These are phyloP conservation scores for Chlamydomonas eustigma DNA, from an alignment of 139 green algal species.

Conservation along the genomic window DNA sequence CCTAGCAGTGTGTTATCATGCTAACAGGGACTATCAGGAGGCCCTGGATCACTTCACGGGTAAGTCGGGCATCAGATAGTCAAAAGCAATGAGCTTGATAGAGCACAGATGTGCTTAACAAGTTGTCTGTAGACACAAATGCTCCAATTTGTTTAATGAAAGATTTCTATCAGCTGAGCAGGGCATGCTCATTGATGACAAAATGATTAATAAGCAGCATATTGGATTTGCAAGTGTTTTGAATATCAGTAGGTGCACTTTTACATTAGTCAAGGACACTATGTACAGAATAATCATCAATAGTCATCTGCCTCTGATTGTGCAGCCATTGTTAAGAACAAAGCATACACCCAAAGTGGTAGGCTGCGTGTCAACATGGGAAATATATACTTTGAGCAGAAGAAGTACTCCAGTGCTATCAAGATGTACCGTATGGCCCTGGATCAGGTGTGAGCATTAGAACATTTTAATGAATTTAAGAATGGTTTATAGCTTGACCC, in stretches of 20 bases:
- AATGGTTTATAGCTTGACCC: too few relatives aligned
- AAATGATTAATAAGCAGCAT: too few relatives aligned
- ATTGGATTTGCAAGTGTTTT: neutral
- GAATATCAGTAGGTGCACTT: neutral
- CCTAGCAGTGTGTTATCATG: slow-evolving; percentile 50
- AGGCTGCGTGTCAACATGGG: slow-evolving; percentile 86
- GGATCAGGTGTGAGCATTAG: slow-evolving; percentile 53
- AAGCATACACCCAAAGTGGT: slow-evolving; percentile 37
- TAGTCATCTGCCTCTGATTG: neutral
- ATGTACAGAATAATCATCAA: neutral
- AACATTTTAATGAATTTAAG: too few relatives aligned
- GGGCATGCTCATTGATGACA: too few relatives aligned
- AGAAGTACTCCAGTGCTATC: slow-evolving; percentile 42
- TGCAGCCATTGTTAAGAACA: slow-evolving; percentile 60
- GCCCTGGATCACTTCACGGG: slow-evolving; percentile 67
- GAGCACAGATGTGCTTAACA: too few relatives aligned
- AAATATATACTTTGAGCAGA: slow-evolving; percentile 75
- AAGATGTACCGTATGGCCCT: slow-evolving; percentile 87
- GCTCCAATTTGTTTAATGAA: too few relatives aligned
- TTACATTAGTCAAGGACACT: neutral
- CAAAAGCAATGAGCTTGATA: too few relatives aligned
- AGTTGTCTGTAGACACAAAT: too few relatives aligned
- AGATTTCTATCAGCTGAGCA: too few relatives aligned
- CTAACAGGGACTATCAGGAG: slow-evolving; percentile 66
- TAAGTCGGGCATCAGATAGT: neutral